Conservation (phyloP, 2,329 filamentous ascomycete genomes). For the Emydomyces testavorans region DNA sequence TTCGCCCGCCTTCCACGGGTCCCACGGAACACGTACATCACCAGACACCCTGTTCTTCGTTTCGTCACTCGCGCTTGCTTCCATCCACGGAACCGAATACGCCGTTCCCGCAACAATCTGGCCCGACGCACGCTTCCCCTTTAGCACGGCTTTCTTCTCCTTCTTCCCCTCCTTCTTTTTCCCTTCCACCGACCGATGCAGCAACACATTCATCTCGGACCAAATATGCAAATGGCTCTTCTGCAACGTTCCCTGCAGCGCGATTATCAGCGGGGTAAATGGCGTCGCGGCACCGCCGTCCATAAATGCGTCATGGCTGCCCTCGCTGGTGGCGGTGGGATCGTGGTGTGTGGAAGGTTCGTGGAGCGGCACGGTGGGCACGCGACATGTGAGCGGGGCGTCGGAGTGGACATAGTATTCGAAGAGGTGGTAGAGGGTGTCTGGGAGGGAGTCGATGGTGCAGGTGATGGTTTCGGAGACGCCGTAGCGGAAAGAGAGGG, state of each 20-base stretch:
- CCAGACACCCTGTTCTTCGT: constrained; percentile 36
- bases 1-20: constrained; percentile 39
- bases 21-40: constrained; percentile 29
- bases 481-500: constrained; percentile 80
- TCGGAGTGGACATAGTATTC: constrained; percentile 97
- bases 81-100: constrained; percentile 65
- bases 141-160: constrained; percentile 37
- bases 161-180: constrained; percentile 20
- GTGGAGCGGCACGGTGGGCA: constrained; percentile 51
- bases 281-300: constrained; percentile 30
- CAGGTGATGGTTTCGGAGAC: constrained; percentile 50
- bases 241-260: constrained; percentile 79
- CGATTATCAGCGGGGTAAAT: constrained; percentile 78
- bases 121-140: constrained; percentile 49
- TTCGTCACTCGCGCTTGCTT: constrained; percentile 17
- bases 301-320: constrained; percentile 23
- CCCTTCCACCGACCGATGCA: constrained; percentile 49
- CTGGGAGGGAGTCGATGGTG: constrained; percentile 42
- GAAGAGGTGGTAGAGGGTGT: constrained; percentile 44
- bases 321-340: constrained; percentile 14
- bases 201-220: constrained; percentile 76
- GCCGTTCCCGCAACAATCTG: constrained; percentile 79
- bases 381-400: constrained; percentile 79
- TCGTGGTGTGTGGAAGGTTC: constrained; percentile 29
- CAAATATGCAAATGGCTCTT: constrained; percentile 80